A percentile compares a stretch with the other conserved stretches of the same genome.
phyloP scores from a whole-genome alignment of 169 alveolate genomes.

The Plasmodium vivax region DNA sequence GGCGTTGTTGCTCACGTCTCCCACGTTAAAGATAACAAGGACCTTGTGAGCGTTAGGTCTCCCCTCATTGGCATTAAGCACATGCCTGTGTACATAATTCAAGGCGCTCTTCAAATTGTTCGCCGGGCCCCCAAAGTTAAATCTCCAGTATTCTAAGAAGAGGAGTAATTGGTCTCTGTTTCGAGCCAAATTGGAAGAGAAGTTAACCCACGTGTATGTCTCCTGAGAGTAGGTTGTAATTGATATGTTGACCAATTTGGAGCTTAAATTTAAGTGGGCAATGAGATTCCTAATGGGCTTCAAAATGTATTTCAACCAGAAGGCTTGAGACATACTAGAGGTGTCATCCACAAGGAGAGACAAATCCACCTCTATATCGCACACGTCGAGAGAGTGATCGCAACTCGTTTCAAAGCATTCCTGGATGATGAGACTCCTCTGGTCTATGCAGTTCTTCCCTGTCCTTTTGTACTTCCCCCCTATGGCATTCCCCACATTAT shows the following conservation, averaged over 20 bases:
- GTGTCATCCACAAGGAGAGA: constrained; percentile 40
- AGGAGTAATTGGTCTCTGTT: constrained; percentile 17
- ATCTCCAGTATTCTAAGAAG: constrained; percentile 24
- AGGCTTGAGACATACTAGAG: constrained; percentile 3
- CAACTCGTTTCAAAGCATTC: constrained; percentile 49
- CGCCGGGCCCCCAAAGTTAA: constrained; percentile 30
- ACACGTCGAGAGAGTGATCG: constrained; percentile 58
- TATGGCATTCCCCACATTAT: neutral
- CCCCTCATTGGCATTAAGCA: neutral
- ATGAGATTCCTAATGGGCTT: constrained; percentile 23
- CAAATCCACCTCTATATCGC: constrained; percentile 31
- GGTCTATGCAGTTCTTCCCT: constrained; percentile 63
- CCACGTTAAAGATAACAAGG: constrained; percentile 12
- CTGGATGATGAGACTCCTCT: constrained; percentile 8
- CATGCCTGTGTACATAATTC: constrained; percentile 1
- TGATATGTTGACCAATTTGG: constrained; percentile 30
- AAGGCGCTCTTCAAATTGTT: constrained; percentile 23
- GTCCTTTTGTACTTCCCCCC: constrained; percentile 53
- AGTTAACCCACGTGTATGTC: constrained; percentile 17
- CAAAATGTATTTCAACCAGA: constrained; percentile 24
- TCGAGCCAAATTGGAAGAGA: constrained; percentile 1
- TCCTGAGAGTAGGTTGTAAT: constrained; percentile 18
- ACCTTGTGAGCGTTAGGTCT: constrained; percentile 61
- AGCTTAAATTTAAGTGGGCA: constrained; percentile 21
- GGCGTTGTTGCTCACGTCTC: neutral